phyloP scores from a whole-genome alignment of 1,284 basidiomycete species.

The Ustilago curta region DNA sequence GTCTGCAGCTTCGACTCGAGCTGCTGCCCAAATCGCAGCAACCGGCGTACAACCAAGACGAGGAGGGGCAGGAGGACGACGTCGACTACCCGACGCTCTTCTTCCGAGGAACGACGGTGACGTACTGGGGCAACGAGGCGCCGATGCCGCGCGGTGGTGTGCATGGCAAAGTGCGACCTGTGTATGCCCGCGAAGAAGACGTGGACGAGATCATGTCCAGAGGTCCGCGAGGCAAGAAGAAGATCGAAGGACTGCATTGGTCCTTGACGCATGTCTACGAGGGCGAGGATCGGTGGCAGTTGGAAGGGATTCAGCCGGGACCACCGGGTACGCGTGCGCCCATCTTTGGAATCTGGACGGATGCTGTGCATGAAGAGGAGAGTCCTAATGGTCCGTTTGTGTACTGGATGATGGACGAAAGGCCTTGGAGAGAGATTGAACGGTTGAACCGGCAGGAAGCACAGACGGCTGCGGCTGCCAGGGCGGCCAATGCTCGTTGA shows the following conservation, averaged over 20 bases:
- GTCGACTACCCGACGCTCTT: slow-evolving; percentile 43
- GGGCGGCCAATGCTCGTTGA: slow-evolving; percentile 9
- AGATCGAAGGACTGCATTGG: slow-evolving; percentile 51
- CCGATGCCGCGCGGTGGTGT: slow-evolving; percentile 45
- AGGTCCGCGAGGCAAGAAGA: slow-evolving; percentile 24
- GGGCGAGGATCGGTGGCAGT: slow-evolving; percentile 55
- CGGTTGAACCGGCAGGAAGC: slow-evolving; percentile 32
- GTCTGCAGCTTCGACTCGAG: slow-evolving; percentile 51
- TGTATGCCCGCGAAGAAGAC: slow-evolving; percentile 40
- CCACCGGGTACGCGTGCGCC: slow-evolving; percentile 49
- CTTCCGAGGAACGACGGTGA: slow-evolving; percentile 53
- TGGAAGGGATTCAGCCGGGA: slow-evolving; percentile 52
- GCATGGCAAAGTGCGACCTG: slow-evolving; percentile 46
- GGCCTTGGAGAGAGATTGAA: slow-evolving; percentile 49
- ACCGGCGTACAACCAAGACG: slow-evolving; percentile 22
- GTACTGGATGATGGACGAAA: slow-evolving; percentile 53
- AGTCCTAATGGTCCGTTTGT: slow-evolving; percentile 51
- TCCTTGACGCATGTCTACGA: slow-evolving; percentile 54
- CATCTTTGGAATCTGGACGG: slow-evolving; percentile 57
- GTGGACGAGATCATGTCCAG: slow-evolving; percentile 26
- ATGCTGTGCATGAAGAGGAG: slow-evolving; percentile 39
- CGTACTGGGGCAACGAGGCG: slow-evolving; percentile 46
- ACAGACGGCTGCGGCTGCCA: slow-evolving; percentile 11
- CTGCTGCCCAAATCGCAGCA: slow-evolving; percentile 47
- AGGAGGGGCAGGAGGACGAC: slow-evolving; percentile 38